phyloP scores from a whole-genome alignment of 2,329 filamentous ascomycete genomes.

The Teratosphaeria pseudoeucalypti region DNA sequence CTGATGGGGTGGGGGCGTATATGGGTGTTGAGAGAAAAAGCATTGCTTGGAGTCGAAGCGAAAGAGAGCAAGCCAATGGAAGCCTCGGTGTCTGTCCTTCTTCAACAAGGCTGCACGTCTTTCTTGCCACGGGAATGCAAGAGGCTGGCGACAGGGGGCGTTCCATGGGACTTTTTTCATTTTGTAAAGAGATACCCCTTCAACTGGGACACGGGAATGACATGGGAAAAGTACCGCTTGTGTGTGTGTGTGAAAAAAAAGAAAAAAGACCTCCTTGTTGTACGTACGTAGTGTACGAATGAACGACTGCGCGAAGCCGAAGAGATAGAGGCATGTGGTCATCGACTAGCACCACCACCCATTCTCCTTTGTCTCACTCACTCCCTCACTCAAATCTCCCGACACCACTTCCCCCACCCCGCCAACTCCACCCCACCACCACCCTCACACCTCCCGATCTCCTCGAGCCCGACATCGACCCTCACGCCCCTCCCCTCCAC shows the following conservation, averaged over 20 bases:
- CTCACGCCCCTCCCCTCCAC: constrained; percentile 38
- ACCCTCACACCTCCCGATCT: constrained; percentile 49
- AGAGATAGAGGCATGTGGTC: too few relatives aligned
- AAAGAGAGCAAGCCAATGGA: neutral
- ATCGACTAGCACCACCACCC: too few relatives aligned
- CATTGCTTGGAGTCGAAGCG: neutral
- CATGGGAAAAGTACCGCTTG: neutral
- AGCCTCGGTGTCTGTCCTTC: neutral
- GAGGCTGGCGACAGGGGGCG: neutral
- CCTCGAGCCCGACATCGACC: constrained; percentile 66
- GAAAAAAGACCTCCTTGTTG: neutral
- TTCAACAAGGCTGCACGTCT: neutral
- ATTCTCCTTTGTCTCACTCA: too few relatives aligned
- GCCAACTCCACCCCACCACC: constrained; percentile 33
- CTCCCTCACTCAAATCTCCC: constrained; percentile 43
- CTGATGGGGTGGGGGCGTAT: neutral
- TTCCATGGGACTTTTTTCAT: neutral
- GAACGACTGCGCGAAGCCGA: too few relatives aligned
- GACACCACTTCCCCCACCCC: constrained; percentile 61
- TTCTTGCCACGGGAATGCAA: neutral
- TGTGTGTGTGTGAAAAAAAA: neutral
- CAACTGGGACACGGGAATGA: neutral
- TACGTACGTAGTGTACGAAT: too few relatives aligned
- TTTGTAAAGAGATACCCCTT: neutral
- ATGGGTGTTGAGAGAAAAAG: neutral